Evolutionary conservation across 352 stramenopile species (phyloP).

Genomic region (Pythium volutum): DNA sequence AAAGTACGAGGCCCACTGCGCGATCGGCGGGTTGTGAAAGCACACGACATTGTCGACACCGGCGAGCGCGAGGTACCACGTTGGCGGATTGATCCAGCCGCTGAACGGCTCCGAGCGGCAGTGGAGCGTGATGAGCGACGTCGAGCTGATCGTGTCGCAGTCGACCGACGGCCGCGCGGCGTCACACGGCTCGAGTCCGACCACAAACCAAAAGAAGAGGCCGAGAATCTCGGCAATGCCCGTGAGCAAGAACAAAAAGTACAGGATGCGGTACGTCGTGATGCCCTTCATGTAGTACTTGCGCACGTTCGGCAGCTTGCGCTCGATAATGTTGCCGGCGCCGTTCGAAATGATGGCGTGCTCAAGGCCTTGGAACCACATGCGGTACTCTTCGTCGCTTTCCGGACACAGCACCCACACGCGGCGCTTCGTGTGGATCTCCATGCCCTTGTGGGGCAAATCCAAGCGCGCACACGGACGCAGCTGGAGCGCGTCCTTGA

Average conservation of each 20-base stretch:
- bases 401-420: constrained; percentile 86
- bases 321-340: constrained; percentile 84
- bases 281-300: constrained; percentile 91
- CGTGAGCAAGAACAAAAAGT: constrained; percentile 78
- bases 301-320: constrained; percentile 83
- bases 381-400: constrained; percentile 82
- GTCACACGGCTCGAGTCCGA: constrained; percentile 76
- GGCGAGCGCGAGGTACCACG: constrained; percentile 40
- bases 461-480: constrained; percentile 77
- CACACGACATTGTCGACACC: constrained; percentile 58
- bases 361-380: constrained; percentile 85
- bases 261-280: constrained; percentile 72
- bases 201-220: constrained; percentile 84
- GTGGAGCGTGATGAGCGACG: constrained; percentile 47
- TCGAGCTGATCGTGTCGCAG: constrained; percentile 59
- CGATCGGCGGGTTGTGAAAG: constrained; percentile 39
- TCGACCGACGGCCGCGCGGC: constrained; percentile 37
- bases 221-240: constrained; percentile 71
- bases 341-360: constrained; percentile 74
- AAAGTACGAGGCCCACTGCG: constrained; percentile 44
- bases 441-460: constrained; percentile 82
- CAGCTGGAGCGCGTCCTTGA: constrained; percentile 85
- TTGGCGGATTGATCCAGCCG: constrained; percentile 38
- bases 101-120: constrained; percentile 55
- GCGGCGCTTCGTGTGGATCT: constrained; percentile 83